Evolutionary conservation across 108 stramenopile genomes (phyloP), one percentile per base, ranked within the genome.

Genomic region (Nitzschia sp.): DNA sequence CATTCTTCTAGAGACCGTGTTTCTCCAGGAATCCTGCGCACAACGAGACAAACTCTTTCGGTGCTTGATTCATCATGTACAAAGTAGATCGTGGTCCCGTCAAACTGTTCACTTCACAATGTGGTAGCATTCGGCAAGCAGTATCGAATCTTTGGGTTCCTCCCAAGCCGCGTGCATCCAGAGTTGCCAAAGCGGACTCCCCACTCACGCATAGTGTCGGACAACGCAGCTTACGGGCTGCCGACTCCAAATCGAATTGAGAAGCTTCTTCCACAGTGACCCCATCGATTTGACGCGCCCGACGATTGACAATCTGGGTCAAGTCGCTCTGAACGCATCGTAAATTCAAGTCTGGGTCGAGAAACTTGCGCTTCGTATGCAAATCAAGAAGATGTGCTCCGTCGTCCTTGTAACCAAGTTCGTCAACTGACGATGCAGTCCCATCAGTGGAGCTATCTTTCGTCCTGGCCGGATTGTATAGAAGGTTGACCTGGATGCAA

Each of bases 271-370:
- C 55, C 21, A 73, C 65, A 29, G 6, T 46, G 38, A 64, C 67
- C 8, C 64, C 65, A 4, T 54, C 29, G 19, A 53, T 47, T 17
- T 60, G 60, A 13, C 70, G 70, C 3, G 11, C 49, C 17, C 77
- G 58, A 3, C 32, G 71, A 34, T 78, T 78, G 6, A 66, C 25
- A 13, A 72, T 45, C 58, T 68, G 59, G 21, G 64, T 25, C 28
- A 78, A 48, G 23, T 78, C 77, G 4, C 38, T 42, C 18, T 49
- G 36, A 34, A 79, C 64, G 30, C 68, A 57, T 2, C 78, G 78
- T 19, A 70, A 21, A 54, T 69, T 74, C 32, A 73, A 31, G 26
- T 74, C 78, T 24, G 55, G 36, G 21, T 73, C 72, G 46, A 74
- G 35, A 23, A 19, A 27, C 17, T 32, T 54, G 8, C 70, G 59